phyloP scores from a whole-genome alignment of 345 rosid genomes.

The Populus nigra region DNA sequence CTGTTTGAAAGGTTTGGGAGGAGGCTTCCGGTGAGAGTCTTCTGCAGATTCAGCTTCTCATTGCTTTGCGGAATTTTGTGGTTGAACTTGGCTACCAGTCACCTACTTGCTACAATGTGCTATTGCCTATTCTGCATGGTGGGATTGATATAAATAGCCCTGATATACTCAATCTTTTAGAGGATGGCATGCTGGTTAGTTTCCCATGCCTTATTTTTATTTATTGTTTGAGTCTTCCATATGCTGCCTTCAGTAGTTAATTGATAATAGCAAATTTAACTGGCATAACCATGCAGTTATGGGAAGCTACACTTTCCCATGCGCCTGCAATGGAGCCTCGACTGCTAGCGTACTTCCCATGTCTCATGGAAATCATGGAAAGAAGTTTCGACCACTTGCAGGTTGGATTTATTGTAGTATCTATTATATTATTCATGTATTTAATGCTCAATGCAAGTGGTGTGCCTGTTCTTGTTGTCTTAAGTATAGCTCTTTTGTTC shows the following conservation, averaged over 20 bases:
- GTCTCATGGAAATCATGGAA: constrained; percentile 74
- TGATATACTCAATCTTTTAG: constrained; percentile 88
- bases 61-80: constrained; percentile 86
- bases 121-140: constrained; percentile 81
- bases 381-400: constrained; percentile 91
- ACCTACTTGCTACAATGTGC: constrained; percentile 66
- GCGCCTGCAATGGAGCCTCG: constrained; percentile 93
- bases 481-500: too few species aligned
- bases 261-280: constrained; percentile 14
- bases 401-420: constrained; percentile 41
- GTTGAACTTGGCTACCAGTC: constrained; percentile 87
- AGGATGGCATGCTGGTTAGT: constrained; percentile 89
- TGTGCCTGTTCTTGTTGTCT: not conserved
- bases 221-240: not conserved
- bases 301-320: constrained; percentile 89
- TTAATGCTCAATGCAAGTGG: not conserved
- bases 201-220: not conserved
- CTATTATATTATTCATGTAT: not conserved
- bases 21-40: constrained; percentile 96
- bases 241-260: not conserved
- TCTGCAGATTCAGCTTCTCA: constrained; percentile 94
- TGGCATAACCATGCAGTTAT: constrained; percentile 59
- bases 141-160: constrained; percentile 86
- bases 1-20: constrained; percentile 80
- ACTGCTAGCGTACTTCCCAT: constrained; percentile 68